These are phyloP conservation scores for Diaporthe aspalathi DNA, from an alignment of 2,329 filamentous ascomycete genomes.

Conservation along the genomic window DNA sequence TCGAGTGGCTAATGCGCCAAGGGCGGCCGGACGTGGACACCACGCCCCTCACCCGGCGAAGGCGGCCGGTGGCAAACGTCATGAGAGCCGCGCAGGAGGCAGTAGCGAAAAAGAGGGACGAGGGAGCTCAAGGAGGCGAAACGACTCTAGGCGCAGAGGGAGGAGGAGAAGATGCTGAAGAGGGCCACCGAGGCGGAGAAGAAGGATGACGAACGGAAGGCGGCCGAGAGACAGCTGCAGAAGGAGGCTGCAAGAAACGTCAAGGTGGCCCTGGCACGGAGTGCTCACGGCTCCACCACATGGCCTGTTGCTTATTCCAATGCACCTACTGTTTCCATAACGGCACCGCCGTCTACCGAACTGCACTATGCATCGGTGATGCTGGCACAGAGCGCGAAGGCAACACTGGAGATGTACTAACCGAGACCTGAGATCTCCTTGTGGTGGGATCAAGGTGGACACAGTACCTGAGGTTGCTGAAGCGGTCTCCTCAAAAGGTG, in stretches of 20 bases:
- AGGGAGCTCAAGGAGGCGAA: neutral
- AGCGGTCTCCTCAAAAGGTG: neutral
- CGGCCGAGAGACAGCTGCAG: neutral
- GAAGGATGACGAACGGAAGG: neutral
- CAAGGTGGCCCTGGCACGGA: neutral
- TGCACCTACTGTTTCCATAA: too few species aligned
- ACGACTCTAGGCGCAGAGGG: neutral
- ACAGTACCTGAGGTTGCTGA: neutral
- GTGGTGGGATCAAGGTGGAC: neutral
- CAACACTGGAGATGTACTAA: neutral
- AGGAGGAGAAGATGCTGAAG: neutral
- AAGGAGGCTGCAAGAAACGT: too few species aligned
- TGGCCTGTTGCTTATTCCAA: too few species aligned
- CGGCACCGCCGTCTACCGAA: rapidly evolving
- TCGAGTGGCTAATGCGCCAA: neutral
- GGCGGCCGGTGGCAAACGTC: neutral
- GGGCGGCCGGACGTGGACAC: too few species aligned
- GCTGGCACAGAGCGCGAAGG: neutral
- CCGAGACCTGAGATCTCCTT: neutral
- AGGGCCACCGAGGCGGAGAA: neutral
- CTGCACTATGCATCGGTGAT: neutral
- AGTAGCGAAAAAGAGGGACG: neutral
- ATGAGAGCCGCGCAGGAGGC: neutral
- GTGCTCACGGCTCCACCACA: neutral
- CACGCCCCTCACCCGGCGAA: too few species aligned